These are phyloP conservation scores for Colletotrichum lindemuthianum DNA, from an alignment of 2,329 filamentous ascomycete species.

Conservation along the genomic window DNA sequence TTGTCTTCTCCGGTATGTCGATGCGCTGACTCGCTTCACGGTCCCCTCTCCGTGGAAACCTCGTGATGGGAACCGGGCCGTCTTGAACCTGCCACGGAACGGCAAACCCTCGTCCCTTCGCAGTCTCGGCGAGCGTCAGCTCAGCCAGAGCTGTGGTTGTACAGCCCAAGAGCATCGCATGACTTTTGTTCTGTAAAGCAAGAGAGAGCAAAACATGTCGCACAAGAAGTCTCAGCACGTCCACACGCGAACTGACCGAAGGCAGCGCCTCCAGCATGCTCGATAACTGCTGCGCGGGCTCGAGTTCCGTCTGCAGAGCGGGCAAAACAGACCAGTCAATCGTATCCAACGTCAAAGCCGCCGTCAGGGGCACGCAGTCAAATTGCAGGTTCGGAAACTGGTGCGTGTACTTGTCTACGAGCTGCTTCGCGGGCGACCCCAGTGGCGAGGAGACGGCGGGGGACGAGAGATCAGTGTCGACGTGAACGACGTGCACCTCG, in stretches of 20 bases:
- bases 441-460: constrained; percentile 8
- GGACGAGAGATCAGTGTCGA: constrained; percentile 55
- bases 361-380: constrained; percentile 70
- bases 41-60: constrained; percentile 5
- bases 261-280: constrained; percentile 69
- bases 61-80: constrained; percentile 58
- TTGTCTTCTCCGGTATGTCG: constrained; percentile 13
- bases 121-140: constrained; percentile 85
- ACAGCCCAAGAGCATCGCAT: constrained; percentile 82
- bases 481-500: constrained; percentile 69
- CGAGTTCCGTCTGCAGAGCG: constrained; percentile 35
- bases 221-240: constrained; percentile 76
- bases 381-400: constrained; percentile 75
- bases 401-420: constrained; percentile 64
- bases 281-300: constrained; percentile 57
- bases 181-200: constrained; percentile 69
- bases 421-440: constrained; percentile 48
- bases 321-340: constrained; percentile 65
- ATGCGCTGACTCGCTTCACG: neutral
- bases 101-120: constrained; percentile 87
- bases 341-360: constrained; percentile 62
- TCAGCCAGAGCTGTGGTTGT: constrained; percentile 90
- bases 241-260: constrained; percentile 79
- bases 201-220: constrained; percentile 76
- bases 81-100: constrained; percentile 86